Conservation (phyloP, 371 early-diverging fungal genomes). For the Coemansia sp. region DNA sequence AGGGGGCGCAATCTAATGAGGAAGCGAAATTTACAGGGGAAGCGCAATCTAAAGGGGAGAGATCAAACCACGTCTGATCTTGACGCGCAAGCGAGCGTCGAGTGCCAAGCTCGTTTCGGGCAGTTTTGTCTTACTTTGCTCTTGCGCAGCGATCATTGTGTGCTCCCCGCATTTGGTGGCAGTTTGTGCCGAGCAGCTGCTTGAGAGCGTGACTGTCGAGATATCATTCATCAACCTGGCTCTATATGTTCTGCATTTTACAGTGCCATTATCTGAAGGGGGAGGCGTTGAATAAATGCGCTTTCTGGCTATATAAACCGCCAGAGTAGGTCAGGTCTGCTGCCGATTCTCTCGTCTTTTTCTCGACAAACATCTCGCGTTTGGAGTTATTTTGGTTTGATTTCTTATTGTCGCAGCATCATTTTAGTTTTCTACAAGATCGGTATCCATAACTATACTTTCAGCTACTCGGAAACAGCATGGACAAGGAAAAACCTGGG, state of each 20-base stretch:
- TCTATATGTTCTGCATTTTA: not conserved
- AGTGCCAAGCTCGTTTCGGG: not conserved
- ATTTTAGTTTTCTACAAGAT: no score
- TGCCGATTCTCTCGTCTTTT: not conserved
- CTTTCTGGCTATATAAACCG: not conserved
- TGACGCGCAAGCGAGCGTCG: not conserved
- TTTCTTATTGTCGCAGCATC: not conserved
- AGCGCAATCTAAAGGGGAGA: not conserved
- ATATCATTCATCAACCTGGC: not conserved
- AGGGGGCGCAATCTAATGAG: not conserved
- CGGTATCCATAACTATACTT: not conserved
- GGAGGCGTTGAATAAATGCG: not conserved
- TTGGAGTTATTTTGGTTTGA: not conserved
- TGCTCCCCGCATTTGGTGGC: not conserved
- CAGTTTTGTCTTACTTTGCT: not conserved
- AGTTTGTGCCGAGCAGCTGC: not conserved
- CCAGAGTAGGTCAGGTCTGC: not conserved
- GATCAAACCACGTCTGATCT: conserved; percentile 1
- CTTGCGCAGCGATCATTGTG: not conserved
- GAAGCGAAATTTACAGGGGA: not conserved
- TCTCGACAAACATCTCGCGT: not conserved
- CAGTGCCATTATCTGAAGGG: not conserved
- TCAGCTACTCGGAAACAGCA: not conserved
- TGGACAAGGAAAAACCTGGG: not conserved
- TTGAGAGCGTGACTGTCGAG: not conserved